Base-by-base conservation (phyloP, 2,329 filamentous ascomycete genomes). In the Aotearoamyces nothofagi region DNA sequence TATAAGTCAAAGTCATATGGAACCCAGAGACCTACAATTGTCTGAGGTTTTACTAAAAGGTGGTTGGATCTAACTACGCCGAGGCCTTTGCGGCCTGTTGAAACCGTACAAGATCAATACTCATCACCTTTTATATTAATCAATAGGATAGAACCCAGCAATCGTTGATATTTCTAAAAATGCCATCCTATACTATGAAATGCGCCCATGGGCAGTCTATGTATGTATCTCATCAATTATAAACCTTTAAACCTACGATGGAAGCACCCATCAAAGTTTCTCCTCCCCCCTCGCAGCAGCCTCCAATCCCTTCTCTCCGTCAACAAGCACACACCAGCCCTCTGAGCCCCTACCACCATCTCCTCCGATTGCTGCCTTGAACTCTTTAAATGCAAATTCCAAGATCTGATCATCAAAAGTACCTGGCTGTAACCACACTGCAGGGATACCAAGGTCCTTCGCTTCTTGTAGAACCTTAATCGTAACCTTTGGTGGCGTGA, bases 381-480 rank as follows among this genome's bases (percentile, higher is more conserved):
- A 93, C 39, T 78, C 65, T 25, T 57, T 58, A 35, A 63, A 58
- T 3, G 81, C 83, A 51, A 69, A 84, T 22, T 65, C 57, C 37
- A 93, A 49, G 13, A 83, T 78, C 33, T 72, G 69, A 29, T 79
- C 69, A 49, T 93, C 74, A 48, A 79, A 96, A 10, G 73, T 86
- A 1, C 87, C 90, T 0, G 90, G 90, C 56, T 96, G 90, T 39
- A 96, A 57, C 79, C 82, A 93, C 4, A 93, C 74, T 15, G 80
- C 67, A 11, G 69, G 65, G 24, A 92, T 58, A 3, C 84, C 76
- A 8, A 78, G 61, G 32, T 67, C 60, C 52, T 75, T 79, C 0
- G 87, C 90, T 52, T 92, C 79, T 37, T 73, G 61, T 22, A 96
- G 59, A 5, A 92, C 60, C 44, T 72, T 57, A 34, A 76, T 64